A percentile compares a stretch with the other conserved stretches of the same genome.
Conservation (phyloP, 164 flowering plant species). For the grape (Vitis vinifera) region DNA sequence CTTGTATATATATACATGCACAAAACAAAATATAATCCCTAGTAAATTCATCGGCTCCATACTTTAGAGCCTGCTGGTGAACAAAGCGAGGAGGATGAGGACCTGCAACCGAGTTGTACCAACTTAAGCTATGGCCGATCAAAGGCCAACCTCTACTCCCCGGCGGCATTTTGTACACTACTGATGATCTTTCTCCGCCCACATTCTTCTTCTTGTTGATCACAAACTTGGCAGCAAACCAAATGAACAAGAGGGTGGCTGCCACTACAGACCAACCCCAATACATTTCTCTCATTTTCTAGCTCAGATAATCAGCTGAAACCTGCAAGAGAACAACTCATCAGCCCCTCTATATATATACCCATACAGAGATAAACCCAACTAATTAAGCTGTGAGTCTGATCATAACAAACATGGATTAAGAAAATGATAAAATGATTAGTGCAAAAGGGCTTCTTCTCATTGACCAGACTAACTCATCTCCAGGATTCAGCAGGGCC, state of each 20-base stretch:
- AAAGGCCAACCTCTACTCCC: conserved; percentile 82
- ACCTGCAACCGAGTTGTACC: conserved; percentile 74
- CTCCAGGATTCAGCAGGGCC: too few relatives aligned
- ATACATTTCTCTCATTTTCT: conserved; percentile 4
- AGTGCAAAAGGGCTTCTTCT: too few relatives aligned
- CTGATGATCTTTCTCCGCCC: background rate
- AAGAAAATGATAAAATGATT: too few relatives aligned
- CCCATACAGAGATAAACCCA: too few relatives aligned
- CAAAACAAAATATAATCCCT: background rate
- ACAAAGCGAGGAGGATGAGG: conserved; percentile 82
- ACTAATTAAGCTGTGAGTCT: too few relatives aligned
- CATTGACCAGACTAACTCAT: too few relatives aligned
- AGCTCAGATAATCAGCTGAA: background rate
- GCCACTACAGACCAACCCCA: conserved; percentile 8
- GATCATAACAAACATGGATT: too few relatives aligned
- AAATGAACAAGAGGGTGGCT: conserved; percentile 8
- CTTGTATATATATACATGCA: too few relatives aligned
- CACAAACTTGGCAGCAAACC: conserved; percentile 1
- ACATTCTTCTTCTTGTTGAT: background rate
- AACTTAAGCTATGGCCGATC: conserved; percentile 67
- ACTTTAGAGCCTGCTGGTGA: conserved; percentile 65
- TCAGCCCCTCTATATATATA: too few relatives aligned
- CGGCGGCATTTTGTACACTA: conserved; percentile 52
- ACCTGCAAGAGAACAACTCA: background rate
- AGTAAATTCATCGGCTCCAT: background rate